phyloP scores from a whole-genome alignment of 2,329 filamentous ascomycete genomes.

The Nothophaeocryptopus gaeumannii region DNA sequence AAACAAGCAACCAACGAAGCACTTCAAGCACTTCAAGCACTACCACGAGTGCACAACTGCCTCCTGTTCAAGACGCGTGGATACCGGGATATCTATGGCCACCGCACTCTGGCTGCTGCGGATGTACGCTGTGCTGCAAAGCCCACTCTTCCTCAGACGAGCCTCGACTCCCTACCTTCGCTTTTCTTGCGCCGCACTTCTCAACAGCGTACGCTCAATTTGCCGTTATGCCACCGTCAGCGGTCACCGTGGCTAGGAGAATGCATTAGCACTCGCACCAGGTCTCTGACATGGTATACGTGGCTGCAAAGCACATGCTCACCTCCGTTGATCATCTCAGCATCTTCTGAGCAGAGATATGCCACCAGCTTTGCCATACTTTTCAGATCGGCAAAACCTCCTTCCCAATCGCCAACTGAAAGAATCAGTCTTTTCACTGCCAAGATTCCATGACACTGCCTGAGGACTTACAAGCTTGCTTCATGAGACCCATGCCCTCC shows the following conservation, averaged over 20 bases:
- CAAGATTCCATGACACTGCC: background rate
- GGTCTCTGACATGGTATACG: background rate
- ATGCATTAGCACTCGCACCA: conserved; percentile 7
- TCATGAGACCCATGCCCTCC: conserved; percentile 29
- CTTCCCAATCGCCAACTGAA: conserved; percentile 25
- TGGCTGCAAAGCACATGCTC: conserved; percentile 1
- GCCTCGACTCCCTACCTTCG: too few relatives aligned
- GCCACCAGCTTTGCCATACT: conserved; percentile 36
- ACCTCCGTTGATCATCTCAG: conserved; percentile 35
- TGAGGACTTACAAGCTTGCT: conserved; percentile 24
- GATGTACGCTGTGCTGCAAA: too few relatives aligned
- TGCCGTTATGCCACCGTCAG: conserved; percentile 29
- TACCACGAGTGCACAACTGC: background rate
- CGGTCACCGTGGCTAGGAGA: conserved; percentile 19
- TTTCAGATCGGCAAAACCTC: conserved; percentile 22
- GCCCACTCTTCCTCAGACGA: too few relatives aligned
- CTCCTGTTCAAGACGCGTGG: too few relatives aligned
- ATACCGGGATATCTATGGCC: too few relatives aligned
- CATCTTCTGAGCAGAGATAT: conserved; percentile 35
- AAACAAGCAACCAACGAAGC: background rate
- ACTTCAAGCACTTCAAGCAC: conserved; percentile 4
- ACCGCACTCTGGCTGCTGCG: too few relatives aligned
- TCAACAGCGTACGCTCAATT: conserved; percentile 4
- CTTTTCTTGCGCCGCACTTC: too few relatives aligned
- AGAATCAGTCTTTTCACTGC: background rate